phyloP scores from a whole-genome alignment of 805 yeast species.

The Ogataea neopini region DNA sequence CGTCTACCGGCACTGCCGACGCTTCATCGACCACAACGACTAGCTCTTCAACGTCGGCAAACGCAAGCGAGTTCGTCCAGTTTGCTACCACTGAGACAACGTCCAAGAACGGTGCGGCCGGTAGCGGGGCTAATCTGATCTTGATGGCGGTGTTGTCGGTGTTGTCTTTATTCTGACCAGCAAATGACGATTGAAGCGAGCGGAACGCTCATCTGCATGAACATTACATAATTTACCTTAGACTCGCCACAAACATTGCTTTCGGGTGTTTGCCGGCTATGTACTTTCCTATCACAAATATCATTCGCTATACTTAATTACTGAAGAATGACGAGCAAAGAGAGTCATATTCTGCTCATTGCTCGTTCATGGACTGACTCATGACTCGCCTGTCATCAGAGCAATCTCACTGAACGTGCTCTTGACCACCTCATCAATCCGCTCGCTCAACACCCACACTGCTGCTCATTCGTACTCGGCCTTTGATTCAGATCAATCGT shows the following conservation, averaged over 20 bases:
- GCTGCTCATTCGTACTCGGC: constrained; percentile 35
- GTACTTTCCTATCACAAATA: background rate
- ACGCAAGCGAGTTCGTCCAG: constrained; percentile 1
- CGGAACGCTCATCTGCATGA: no score
- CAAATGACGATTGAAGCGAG: background rate
- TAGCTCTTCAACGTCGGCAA: background rate
- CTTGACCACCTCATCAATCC: no score
- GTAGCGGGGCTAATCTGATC: background rate
- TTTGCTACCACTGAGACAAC: background rate
- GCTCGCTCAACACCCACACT: constrained; percentile 29
- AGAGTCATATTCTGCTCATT: no score
- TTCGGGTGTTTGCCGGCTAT: no score
- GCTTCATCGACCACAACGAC: background rate
- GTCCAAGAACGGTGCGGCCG: background rate
- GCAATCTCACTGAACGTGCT: no score
- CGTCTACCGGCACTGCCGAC: no score
- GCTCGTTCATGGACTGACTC: no score
- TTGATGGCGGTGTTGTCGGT: background rate
- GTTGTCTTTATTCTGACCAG: background rate
- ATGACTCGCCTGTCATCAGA: no score
- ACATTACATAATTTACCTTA: no score
- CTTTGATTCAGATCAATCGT: constrained; percentile 34
- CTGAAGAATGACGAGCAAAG: no score
- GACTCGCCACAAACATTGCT: no score
- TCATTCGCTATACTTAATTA: no score